Evolutionary conservation across 192 early-diverging fungal genomes (phyloP), one percentile per base, ranked within the genome.

Genomic region (Coemansia sp.): DNA sequence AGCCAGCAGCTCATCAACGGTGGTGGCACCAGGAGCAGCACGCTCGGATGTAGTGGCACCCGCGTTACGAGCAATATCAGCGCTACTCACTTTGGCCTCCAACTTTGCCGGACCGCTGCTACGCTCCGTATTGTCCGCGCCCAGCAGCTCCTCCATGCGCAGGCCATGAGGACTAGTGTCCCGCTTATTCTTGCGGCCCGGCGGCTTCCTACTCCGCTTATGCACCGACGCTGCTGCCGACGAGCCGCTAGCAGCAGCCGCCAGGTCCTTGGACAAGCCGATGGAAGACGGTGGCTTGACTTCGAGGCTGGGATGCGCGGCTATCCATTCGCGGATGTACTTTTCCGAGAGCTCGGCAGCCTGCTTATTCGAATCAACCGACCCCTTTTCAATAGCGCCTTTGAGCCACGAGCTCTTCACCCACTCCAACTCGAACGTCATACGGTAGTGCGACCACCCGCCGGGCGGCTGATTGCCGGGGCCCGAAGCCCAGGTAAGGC

Each of bases 381-480:
- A 76, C 1, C 85, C 82, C 64, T 78, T 81, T 29, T 86, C 85
- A 15, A 86, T 77, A 2, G 78, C 69, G 12, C 64, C 73, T 50
- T 82, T 81, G 61, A 86, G 70, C 85, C 85, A 86, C 38, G 82
- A 82, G 29, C 66, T 76, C 64, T 82, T 82, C 17, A 66, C 63
- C 85, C 85, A 86, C 66, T 82, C 82, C 7, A 86, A 51, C 55
- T 86, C 76, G 57, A 84, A 80, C 32, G 85, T 74, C 65, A 80
- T 78, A 10, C 58, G 48, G 63, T 81, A 75, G 29, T 72, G 78
- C 64, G 74, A 58, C 70, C 82, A 84, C 6, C 82, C 82, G 36
- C 82, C 82, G 2, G 68, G 65, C 12, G 77, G 82, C 61, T 74
- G 51, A 55, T 63, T 64, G 15, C 67, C 48, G 4, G 78, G 74